A percentile compares a stretch with the other conserved stretches of the same genome.
phyloP scores from a whole-genome alignment of 495 filamentous ascomycete species.

The Aspergillus diversus region DNA sequence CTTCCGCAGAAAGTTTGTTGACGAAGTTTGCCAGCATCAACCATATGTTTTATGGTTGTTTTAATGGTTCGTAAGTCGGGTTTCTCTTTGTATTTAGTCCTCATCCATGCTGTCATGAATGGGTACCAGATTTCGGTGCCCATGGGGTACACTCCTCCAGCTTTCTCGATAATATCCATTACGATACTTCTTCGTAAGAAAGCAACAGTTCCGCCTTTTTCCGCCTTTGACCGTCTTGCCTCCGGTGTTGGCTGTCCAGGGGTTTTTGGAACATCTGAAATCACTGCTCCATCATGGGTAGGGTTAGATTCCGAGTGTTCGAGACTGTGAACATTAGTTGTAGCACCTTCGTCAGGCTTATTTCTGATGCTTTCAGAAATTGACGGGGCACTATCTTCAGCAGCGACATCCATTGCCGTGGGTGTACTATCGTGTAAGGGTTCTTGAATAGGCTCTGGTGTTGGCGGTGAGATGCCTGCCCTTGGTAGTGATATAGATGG shows the following conservation, averaged over 20 bases:
- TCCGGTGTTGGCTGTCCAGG: neutral
- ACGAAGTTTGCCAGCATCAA: constrained; percentile 60
- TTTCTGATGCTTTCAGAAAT: neutral
- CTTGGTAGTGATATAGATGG: neutral
- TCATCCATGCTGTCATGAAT: constrained; percentile 64
- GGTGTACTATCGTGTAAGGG: neutral
- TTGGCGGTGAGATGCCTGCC: neutral
- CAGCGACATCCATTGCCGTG: neutral
- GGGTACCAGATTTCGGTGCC: constrained; percentile 73
- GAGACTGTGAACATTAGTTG: neutral
- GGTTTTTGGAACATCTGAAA: neutral
- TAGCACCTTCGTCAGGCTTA: neutral
- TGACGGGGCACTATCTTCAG: neutral
- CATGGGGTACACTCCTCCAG: constrained; percentile 73
- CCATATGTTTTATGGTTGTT: constrained; percentile 61
- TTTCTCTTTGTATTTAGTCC: constrained; percentile 45
- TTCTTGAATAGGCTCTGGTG: neutral
- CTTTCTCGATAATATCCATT: constrained; percentile 67
- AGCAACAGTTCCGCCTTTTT: constrained; percentile 49
- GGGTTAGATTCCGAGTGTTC: constrained; percentile 1
- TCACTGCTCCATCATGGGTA: neutral
- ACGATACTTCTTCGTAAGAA: constrained; percentile 64
- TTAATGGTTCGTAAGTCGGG: constrained; percentile 57
- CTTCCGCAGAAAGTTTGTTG: constrained; percentile 66
- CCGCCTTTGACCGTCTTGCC: constrained; percentile 14